Percentiles rank a stretch among this genome's conserved stretches.
Conservation (phyloP, 176 grass and related monocot species). For the Themeda triandra region DNA sequence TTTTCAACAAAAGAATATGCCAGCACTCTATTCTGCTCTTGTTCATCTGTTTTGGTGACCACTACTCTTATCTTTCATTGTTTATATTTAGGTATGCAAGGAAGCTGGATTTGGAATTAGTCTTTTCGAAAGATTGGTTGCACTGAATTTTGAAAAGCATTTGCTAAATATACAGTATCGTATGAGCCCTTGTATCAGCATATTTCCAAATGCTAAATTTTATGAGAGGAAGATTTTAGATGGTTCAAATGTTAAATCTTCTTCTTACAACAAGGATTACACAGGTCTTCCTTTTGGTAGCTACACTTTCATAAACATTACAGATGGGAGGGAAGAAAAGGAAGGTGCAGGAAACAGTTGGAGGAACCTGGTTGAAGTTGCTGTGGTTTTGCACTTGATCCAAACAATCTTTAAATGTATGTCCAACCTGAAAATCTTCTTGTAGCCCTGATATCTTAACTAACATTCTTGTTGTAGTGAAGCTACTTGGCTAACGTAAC, state of each 20-base stretch:
- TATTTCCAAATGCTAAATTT: slow-evolving; percentile 69
- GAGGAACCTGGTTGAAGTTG: slow-evolving; percentile 75
- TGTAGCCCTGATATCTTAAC: background rate
- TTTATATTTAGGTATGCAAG: slow-evolving; percentile 53
- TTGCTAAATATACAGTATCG: slow-evolving; percentile 86
- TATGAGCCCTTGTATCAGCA: slow-evolving; percentile 70
- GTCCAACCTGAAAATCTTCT: background rate
- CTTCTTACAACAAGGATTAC: slow-evolving; percentile 60
- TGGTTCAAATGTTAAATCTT: slow-evolving; percentile 54
- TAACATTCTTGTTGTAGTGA: background rate
- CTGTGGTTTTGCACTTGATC: slow-evolving; percentile 53
- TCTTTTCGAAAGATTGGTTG: slow-evolving; percentile 73
- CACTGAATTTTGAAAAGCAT: slow-evolving; percentile 45
- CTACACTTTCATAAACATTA: slow-evolving; percentile 64
- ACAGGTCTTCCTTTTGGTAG: slow-evolving; percentile 31
- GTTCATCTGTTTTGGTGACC: background rate
- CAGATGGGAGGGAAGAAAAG: slow-evolving; percentile 64
- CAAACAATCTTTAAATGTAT: slow-evolving; percentile 64
- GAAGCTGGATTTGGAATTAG: slow-evolving; percentile 71
- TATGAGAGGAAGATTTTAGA: slow-evolving; percentile 70
- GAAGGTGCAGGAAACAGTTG: slow-evolving; percentile 50
- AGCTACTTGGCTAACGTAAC: background rate
- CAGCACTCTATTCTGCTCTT: background rate
- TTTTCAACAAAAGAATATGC: background rate
- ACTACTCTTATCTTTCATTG: background rate